These are phyloP conservation scores for Saccharomyces hybrid DNA, from an alignment of 1,139 yeast genomes.

Conservation along the genomic window DNA sequence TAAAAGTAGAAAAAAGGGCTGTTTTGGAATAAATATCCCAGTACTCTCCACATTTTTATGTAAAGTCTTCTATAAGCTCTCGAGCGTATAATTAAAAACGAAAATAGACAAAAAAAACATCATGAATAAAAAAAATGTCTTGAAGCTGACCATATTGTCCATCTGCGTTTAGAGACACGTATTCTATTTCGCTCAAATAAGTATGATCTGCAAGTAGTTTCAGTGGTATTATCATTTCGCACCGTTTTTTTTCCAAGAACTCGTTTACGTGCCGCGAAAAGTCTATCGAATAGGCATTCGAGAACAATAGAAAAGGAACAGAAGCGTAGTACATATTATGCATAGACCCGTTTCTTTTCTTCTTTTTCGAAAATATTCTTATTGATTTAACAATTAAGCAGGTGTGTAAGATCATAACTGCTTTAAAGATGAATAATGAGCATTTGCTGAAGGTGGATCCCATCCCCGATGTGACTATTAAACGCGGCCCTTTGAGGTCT, in stretches of 20 bases:
- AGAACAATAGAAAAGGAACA: slow-evolving; percentile 1
- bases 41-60: neutral
- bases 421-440: neutral
- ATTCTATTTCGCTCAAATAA: neutral
- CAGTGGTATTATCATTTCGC: neutral
- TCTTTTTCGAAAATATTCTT: neutral
- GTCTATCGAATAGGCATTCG: neutral
- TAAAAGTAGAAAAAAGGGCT: slow-evolving; percentile 15
- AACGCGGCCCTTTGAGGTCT: slow-evolving; percentile 37
- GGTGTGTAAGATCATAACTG: neutral
- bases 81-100: neutral
- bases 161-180: neutral
- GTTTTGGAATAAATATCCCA: slow-evolving; percentile 2
- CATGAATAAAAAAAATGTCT: neutral
- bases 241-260: neutral
- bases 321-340: neutral
- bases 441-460: neutral
- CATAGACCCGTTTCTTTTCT: slow-evolving; percentile 1
- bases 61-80: neutral
- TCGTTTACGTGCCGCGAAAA: neutral
- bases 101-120: neutral
- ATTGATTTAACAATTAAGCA: neutral
- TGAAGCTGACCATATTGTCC: neutral
- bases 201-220: neutral
- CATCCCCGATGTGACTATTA: slow-evolving; percentile 33